Base-by-base conservation (phyloP, 768 basidiomycete species). In the Suillus variegatus region DNA sequence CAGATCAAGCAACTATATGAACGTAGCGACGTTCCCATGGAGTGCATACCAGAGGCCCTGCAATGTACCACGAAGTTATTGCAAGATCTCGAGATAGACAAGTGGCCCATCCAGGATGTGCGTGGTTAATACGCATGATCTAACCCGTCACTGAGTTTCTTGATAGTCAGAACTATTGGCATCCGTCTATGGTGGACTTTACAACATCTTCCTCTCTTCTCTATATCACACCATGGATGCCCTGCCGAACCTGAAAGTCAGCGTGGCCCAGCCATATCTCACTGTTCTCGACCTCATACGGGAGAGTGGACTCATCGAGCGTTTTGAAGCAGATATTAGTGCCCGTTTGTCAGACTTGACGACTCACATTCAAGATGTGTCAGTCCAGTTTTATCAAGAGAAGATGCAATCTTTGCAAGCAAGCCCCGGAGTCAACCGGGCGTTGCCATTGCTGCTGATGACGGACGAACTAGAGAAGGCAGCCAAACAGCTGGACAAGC, bases 1-100 rank as follows among this genome's bases (percentile, higher is more conserved):
- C 82, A 94, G 62, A 93, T 98, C 61, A 90, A 88, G 67, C 87
- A 90, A 60, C 89, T 95, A 73, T 97, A 91, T 73, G 92, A 95
- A 77, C 86, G 91, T 41, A 90, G 92, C 67, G 90, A 95, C 67
- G 93, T 99, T 6, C 97, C 97, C 2, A 80, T 97, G 73, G 97
- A 97, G 72, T 99, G 97, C 76, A 87, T 99, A 61, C 92, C 92
- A 0, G 97, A 98, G 76, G 97, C 93, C 13, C 77, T 97, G 56
- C 84, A 87, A 54, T 87, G 86, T 64, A 84, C 97, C 22, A 78
- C 82, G 22, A 92, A 91, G 73, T 86, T 89, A 12, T 81, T 88
- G 71, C 81, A 85, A 43, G 94, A 96, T 66, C 84, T 83, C 40
- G 86, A 90, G 9, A 72, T 92, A 2, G 86, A 90, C 22, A 82